A percentile compares a stretch with the other conserved stretches of the same genome.
phyloP scores from a whole-genome alignment of 106 monocot species.

The Apostasia shenzhenica region DNA sequence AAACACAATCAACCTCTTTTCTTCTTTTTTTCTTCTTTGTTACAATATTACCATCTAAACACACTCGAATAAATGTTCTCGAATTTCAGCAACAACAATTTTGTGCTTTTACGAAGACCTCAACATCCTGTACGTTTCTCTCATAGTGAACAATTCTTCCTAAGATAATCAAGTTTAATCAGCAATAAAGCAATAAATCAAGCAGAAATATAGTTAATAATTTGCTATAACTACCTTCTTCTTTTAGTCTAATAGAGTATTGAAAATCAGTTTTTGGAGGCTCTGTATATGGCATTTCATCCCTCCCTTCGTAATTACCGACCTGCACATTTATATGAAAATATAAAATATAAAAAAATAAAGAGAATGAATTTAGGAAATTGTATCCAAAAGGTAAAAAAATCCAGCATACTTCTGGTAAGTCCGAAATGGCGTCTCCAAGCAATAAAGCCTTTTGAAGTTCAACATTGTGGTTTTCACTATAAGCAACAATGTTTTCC shows the following conservation, averaged over 20 bases:
- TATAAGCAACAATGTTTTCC: slow-evolving; percentile 9
- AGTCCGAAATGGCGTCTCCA: slow-evolving; percentile 7
- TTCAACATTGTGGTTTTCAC: background rate
- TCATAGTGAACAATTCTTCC: too few relatives aligned
- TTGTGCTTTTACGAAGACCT: too few relatives aligned
- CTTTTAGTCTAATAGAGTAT: slow-evolving; percentile 8
- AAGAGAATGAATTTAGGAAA: background rate
- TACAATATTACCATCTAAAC: too few relatives aligned
- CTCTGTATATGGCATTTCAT: slow-evolving; percentile 14
- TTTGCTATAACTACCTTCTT: background rate
- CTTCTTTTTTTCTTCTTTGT: too few relatives aligned
- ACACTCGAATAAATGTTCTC: too few relatives aligned
- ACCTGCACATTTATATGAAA: background rate
- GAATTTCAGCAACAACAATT: too few relatives aligned
- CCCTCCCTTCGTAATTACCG: slow-evolving; percentile 19
- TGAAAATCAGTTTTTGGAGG: slow-evolving; percentile 18
- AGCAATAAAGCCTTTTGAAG: slow-evolving; percentile 5
- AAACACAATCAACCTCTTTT: too few relatives aligned
- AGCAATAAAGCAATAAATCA: too few relatives aligned
- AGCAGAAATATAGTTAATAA: too few relatives aligned
- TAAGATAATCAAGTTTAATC: too few relatives aligned
- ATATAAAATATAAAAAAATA: background rate
- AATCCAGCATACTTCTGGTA: background rate
- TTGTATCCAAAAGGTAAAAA: background rate
- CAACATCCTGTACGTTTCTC: too few relatives aligned